Evolutionary conservation across 2,329 filamentous ascomycete genomes (phyloP).

Genomic region (Blastomyces emzantsi): DNA sequence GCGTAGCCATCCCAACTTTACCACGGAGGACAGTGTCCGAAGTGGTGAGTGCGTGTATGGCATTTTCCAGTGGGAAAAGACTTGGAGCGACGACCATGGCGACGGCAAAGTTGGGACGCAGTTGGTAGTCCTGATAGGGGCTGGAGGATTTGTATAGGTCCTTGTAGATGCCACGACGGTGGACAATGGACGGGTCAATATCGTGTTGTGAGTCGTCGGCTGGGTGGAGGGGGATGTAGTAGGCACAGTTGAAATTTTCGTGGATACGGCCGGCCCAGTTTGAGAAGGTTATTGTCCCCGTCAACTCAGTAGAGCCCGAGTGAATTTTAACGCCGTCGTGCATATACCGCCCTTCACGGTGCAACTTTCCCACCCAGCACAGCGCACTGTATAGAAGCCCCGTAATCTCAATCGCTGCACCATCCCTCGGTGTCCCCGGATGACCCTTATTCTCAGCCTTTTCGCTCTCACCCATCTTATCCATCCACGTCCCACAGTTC

Average conservation of each 20-base stretch:
- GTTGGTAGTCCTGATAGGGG: constrained; percentile 95
- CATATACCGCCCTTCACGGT: constrained; percentile 59
- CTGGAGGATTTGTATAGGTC: constrained; percentile 90
- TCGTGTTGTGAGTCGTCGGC: constrained; percentile 69
- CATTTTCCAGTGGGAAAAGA: constrained; percentile 71
- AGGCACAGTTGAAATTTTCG: constrained; percentile 82
- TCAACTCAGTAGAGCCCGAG: constrained; percentile 34
- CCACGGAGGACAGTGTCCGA: constrained; percentile 74
- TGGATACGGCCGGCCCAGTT: constrained; percentile 77
- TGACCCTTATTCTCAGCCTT: constrained; percentile 86
- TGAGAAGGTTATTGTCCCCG: constrained; percentile 54
- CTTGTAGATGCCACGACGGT: constrained; percentile 95
- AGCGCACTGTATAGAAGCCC: constrained; percentile 87
- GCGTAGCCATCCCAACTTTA: constrained; percentile 88
- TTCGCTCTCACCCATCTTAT: constrained; percentile 99
- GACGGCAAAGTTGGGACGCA: constrained; percentile 88
- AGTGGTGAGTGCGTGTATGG: constrained; percentile 67
- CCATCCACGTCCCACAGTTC: constrained; percentile 99
- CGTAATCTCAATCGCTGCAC: constrained; percentile 89
- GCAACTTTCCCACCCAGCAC: constrained; percentile 63
- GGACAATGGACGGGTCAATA: constrained; percentile 68
- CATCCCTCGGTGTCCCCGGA: constrained; percentile 93
- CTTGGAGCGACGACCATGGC: constrained; percentile 90
- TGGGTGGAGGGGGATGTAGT: constrained; percentile 66
- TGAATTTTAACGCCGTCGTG: constrained; percentile 62